phyloP scores from a whole-genome alignment of 2,329 filamentous ascomycete species.

The Pyrenophora tritici-repentis region DNA sequence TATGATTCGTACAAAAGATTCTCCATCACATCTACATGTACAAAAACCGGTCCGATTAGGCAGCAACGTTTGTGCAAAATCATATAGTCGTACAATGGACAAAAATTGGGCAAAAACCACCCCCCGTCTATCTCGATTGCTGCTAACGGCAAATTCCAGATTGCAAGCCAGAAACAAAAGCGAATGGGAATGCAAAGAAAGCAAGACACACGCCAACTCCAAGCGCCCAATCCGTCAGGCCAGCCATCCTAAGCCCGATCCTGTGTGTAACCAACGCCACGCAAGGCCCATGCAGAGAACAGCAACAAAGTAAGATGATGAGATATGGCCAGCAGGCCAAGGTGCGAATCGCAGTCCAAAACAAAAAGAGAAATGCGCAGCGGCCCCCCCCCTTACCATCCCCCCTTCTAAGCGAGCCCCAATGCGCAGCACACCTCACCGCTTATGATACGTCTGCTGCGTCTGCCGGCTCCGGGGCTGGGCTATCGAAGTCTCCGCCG shows the following conservation, averaged over 20 bases:
- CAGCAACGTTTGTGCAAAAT: not conserved
- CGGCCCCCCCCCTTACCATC: no score
- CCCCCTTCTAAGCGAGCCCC: not conserved
- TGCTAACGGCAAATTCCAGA: not conserved
- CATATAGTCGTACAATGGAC: no score
- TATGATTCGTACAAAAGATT: slow-evolving; percentile 1
- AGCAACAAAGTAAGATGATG: not conserved
- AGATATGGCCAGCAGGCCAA: not conserved
- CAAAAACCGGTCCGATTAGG: not conserved
- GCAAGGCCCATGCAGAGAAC: not conserved
- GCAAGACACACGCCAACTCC: not conserved
- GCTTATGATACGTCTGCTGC: not conserved
- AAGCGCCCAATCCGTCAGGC: slow-evolving; percentile 1
- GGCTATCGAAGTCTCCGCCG: slow-evolving; percentile 3
- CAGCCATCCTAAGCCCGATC: not conserved
- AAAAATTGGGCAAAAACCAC: no score
- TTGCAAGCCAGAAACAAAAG: not conserved
- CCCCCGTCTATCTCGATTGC: not conserved
- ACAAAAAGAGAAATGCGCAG: not conserved
- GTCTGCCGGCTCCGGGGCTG: not conserved
- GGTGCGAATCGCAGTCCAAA: not conserved
- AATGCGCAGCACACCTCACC: not conserved
- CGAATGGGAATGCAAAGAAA: not conserved
- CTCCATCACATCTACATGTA: not conserved
- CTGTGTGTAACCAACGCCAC: slow-evolving; percentile 1